Percentiles rank a stretch among this genome's conserved stretches.
Conservation (phyloP, 1,139 yeast genomes). For the Suhomyces maxii region DNA sequence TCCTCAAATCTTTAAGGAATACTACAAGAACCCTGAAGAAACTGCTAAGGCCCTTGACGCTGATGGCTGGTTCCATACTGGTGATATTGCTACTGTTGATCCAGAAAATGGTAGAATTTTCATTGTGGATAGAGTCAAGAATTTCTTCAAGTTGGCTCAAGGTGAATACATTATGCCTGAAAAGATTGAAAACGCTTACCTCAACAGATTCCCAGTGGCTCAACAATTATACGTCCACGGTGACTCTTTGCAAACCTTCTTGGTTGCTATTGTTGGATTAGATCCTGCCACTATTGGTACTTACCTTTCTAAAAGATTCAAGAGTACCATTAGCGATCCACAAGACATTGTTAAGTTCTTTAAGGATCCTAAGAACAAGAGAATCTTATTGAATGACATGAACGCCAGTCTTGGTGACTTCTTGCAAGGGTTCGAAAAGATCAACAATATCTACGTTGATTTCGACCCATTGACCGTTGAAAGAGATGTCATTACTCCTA, state of each 20-base stretch:
- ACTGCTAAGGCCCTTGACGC: constrained; percentile 29
- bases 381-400: constrained; percentile 28
- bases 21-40: constrained; percentile 41
- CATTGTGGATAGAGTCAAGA: constrained; percentile 75
- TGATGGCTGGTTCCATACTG: constrained; percentile 66
- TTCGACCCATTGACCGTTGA: constrained; percentile 68
- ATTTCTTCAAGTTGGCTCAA: constrained; percentile 77
- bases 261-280: constrained; percentile 52
- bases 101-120: constrained; percentile 45
- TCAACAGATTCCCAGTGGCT: constrained; percentile 51
- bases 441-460: constrained; percentile 59
- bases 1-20: constrained; percentile 37
- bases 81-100: constrained; percentile 64
- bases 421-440: constrained; percentile 57
- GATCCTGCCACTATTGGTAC: constrained; percentile 21
- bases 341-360: constrained; percentile 33
- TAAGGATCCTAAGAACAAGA: constrained; percentile 30
- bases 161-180: constrained; percentile 85
- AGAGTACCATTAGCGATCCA: constrained; percentile 8
- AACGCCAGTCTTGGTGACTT: constrained; percentile 21
- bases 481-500: constrained; percentile 70
- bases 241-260: constrained; percentile 14
- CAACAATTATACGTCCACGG: constrained; percentile 56
- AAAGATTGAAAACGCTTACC: constrained; percentile 65
- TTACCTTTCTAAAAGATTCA: constrained; percentile 15